phyloP scores from a whole-genome alignment of 345 rosid species.

The Cochlearia excelsa region DNA sequence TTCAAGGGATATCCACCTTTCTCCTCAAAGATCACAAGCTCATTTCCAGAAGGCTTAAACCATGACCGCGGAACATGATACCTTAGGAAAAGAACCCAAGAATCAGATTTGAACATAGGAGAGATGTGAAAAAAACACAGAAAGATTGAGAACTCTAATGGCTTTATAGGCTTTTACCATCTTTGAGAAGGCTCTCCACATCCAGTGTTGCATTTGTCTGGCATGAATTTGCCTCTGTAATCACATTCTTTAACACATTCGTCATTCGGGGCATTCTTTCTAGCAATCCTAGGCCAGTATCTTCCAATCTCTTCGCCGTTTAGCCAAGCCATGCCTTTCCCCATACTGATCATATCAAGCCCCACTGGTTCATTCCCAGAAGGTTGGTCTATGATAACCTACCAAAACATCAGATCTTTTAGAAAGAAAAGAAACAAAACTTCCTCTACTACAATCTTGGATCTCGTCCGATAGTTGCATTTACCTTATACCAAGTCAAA shows the following conservation, averaged over 20 bases:
- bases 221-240: conserved; percentile 75
- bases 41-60: conserved; percentile 84
- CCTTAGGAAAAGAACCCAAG: conserved; percentile 40
- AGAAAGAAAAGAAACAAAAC: not conserved
- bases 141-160: not conserved
- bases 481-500: conserved; percentile 93
- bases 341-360: conserved; percentile 85
- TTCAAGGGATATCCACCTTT: conserved; percentile 77
- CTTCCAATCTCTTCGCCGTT: conserved; percentile 97
- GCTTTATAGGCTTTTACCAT: conserved; percentile 51
- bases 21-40: conserved; percentile 86
- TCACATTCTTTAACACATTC: conserved; percentile 67
- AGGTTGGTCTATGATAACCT: conserved; percentile 78
- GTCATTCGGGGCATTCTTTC: conserved; percentile 45
- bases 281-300: conserved; percentile 66
- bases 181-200: conserved; percentile 92
- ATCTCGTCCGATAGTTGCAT: conserved; percentile 4
- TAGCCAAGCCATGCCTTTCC: conserved; percentile 96
- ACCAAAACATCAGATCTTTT: conserved; percentile 15
- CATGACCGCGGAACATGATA: conserved; percentile 94
- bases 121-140: not conserved
- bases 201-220: conserved; percentile 77
- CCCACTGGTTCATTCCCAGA: conserved; percentile 82
- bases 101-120: conserved; percentile 11
- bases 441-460: too few species aligned